Evolutionary conservation across 2,329 filamentous ascomycete genomes (phyloP).

Genomic region (Fusarium pilosicola): DNA sequence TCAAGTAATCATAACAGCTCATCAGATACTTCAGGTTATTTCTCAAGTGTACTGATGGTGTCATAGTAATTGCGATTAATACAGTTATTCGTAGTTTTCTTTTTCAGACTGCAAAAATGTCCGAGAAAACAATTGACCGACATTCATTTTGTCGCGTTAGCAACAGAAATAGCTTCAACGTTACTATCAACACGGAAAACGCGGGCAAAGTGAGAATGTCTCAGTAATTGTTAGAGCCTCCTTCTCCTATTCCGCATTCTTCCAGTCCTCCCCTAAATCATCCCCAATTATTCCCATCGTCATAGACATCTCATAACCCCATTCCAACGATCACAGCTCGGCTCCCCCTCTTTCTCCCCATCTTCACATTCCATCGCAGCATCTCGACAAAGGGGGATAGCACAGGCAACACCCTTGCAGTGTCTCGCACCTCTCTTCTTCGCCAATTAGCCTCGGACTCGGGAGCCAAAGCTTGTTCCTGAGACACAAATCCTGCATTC

Average conservation of each 20-base stretch:
- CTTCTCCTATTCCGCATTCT: neutral
- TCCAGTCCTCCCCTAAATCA: neutral
- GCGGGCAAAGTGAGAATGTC: fast-evolving
- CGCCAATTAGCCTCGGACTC: neutral
- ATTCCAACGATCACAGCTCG: neutral
- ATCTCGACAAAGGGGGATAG: neutral
- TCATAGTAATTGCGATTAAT: fast-evolving
- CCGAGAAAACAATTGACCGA: neutral
- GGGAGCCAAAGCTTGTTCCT: neutral
- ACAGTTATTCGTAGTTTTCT: fast-evolving
- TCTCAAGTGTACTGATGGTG: too few relatives aligned
- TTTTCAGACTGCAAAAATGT: fast-evolving
- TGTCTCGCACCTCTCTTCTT: neutral
- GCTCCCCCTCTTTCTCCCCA: neutral
- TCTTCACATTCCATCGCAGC: neutral
- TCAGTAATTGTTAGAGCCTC: neutral
- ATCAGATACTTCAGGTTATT: too few relatives aligned
- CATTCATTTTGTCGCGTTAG: neutral
- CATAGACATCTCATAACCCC: neutral
- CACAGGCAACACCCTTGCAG: neutral
- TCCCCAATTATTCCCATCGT: neutral
- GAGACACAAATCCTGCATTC: neutral
- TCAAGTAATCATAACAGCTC: too few relatives aligned
- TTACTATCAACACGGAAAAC: neutral
- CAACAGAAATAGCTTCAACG: too few relatives aligned